phyloP scores from a whole-genome alignment of 2,329 filamentous ascomycete genomes.

The Lasiodiplodia theobromae region DNA sequence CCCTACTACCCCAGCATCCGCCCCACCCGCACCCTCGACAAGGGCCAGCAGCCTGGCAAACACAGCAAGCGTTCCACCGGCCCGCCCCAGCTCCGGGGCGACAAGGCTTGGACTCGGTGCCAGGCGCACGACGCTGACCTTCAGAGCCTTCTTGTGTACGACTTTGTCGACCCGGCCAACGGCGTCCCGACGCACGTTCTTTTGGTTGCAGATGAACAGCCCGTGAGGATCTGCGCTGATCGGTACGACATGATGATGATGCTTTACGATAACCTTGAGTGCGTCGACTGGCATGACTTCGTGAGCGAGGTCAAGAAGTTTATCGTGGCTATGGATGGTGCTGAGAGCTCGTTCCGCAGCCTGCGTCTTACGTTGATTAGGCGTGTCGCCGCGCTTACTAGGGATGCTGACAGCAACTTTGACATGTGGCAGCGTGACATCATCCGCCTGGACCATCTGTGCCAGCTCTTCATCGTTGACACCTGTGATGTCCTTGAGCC shows the following conservation, averaged over 20 bases:
- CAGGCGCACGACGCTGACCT: neutral
- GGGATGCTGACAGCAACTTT: neutral
- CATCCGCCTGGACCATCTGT: neutral
- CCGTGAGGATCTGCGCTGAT: neutral
- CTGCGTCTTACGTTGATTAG: neutral
- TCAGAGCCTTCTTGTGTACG: neutral
- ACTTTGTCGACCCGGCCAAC: neutral
- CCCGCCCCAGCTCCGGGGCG: neutral
- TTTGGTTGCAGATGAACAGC: neutral
- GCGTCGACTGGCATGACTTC: neutral
- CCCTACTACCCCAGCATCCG: neutral
- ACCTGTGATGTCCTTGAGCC: neutral
- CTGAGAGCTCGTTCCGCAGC: neutral
- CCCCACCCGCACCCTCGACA: neutral
- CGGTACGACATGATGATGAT: neutral
- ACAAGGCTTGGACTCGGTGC: neutral
- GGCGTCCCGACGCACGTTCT: neutral
- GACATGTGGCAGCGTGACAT: constrained; percentile 33
- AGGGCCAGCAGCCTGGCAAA: neutral
- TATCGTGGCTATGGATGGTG: neutral
- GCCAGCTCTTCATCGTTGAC: neutral
- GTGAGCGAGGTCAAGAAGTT: neutral
- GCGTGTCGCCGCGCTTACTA: neutral
- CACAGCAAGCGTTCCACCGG: neutral
- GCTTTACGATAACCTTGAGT: neutral